Base-by-base conservation (phyloP, 2,329 filamentous ascomycete genomes). In the Cordyceps sp. region DNA sequence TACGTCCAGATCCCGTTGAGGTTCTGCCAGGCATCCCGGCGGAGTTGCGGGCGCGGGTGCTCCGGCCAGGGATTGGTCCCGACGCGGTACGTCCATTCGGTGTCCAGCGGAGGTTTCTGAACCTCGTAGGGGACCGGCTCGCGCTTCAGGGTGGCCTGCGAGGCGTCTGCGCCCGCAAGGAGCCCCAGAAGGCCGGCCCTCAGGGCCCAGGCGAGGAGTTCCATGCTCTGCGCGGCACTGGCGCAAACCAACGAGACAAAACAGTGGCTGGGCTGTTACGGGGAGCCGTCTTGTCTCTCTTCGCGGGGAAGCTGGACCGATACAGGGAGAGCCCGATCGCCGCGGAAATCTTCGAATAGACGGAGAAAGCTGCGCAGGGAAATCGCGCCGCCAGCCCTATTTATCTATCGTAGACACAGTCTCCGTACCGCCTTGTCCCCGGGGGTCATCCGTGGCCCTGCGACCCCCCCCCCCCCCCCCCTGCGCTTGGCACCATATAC, bases 1-100 rank as follows among this genome's bases (percentile, higher is more conserved):
- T 61, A 73, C 3, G 61, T 64, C 69, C 69, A 73, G 5, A 73
- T 59, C 0, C 69, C 69, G 35, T 73, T 73, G 6, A 73, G 53
- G 28, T 56, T 69, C 45, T 64, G 52, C 69, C 69, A 74, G 5
- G 51, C 42, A 5, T 64, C 53, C 5, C 69, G 62, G 23, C 59
- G 58, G 8, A 73, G 59, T 40, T 65, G 66, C 3, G 69, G 69
- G 0, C 69, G 62, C 9, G 69, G 69, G 39, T 73, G 60, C 30
- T 73, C 64, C 3, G 64, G 64, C 68, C 68, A 71, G 0, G 67
- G 65, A 25, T 62, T 50, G 1, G 54, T 66, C 22, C 66, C 66
- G 15, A 69, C 61, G 5, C 58, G 49, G 33, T 56, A 48, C 2
- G 66, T 71, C 66, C 66, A 71, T 8, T 59, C 53, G 3, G 63